Conservation (phyloP, 306 rosid species). For the Dryas alaskensis region DNA sequence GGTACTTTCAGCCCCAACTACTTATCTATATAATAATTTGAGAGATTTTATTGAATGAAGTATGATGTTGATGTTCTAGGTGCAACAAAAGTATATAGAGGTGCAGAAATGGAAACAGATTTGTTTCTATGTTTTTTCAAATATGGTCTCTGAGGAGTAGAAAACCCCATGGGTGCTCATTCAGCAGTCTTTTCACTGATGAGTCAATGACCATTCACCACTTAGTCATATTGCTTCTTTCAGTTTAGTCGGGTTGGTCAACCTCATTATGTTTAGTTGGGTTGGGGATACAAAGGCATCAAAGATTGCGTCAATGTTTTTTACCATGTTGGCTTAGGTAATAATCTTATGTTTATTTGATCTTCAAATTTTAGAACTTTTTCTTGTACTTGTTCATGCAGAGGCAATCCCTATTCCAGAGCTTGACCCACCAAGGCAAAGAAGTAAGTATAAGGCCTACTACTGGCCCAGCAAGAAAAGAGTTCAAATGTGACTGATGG, state of each 20-base stretch:
- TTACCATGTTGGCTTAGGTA: neutral
- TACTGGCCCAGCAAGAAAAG: neutral
- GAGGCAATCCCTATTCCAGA: neutral
- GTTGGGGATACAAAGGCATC: too few species aligned
- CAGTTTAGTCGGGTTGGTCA: constrained; percentile 5
- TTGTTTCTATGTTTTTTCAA: neutral
- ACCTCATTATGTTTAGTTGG: neutral
- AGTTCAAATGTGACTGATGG: neutral
- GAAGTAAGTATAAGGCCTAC: neutral
- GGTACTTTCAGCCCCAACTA: neutral
- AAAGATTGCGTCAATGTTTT: neutral
- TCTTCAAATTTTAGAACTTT: neutral
- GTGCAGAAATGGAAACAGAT: neutral
- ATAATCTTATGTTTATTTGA: neutral
- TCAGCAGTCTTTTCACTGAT: neutral
- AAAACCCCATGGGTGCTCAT: neutral
- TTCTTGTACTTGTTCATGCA: neutral
- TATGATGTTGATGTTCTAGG: neutral
- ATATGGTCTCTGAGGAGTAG: neutral
- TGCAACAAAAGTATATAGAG: neutral
- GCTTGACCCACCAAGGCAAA: neutral
- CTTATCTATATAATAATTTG: neutral
- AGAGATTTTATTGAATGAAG: neutral
- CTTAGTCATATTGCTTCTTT: neutral
- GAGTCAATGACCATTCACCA: neutral